A percentile compares a stretch with the other conserved stretches of the same genome.
Conservation (phyloP, 2,329 filamentous ascomycete genomes). For the Fusarium decemcellulare region DNA sequence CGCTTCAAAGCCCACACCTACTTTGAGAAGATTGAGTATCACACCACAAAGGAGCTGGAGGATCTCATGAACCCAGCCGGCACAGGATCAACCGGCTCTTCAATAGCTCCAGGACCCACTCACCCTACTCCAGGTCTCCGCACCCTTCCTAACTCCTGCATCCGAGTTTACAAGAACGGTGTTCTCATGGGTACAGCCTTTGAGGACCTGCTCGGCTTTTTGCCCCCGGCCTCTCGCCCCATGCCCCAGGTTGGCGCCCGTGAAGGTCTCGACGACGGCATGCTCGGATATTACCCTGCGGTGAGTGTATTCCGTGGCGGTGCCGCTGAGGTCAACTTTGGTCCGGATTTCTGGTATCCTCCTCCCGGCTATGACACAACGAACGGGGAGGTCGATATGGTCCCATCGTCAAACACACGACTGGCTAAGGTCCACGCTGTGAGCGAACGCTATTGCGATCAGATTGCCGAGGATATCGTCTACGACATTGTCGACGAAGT, state of each 20-base stretch:
- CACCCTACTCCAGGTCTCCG: slow-evolving; percentile 83
- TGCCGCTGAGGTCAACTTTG: slow-evolving; percentile 93
- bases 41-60: slow-evolving; percentile 89
- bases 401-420: slow-evolving; percentile 39
- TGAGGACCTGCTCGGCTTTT: slow-evolving; percentile 88
- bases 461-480: slow-evolving; percentile 93
- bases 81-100: slow-evolving; percentile 59
- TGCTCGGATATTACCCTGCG: slow-evolving; percentile 95
- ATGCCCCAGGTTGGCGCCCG: slow-evolving; percentile 80
- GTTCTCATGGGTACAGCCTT: slow-evolving; percentile 89
- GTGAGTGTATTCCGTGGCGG: slow-evolving; percentile 94
- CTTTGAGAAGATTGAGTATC: slow-evolving; percentile 94
- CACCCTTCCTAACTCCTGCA: slow-evolving; percentile 87
- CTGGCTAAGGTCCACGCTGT: slow-evolving; percentile 69
- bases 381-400: slow-evolving; percentile 64
- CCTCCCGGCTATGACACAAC: slow-evolving; percentile 71
- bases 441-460: slow-evolving; percentile 87
- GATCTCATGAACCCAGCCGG: slow-evolving; percentile 82
- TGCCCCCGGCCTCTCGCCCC: slow-evolving; percentile 88
- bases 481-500: slow-evolving; percentile 97
- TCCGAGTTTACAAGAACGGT: slow-evolving; percentile 95
- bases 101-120: slow-evolving; percentile 77
- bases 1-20: slow-evolving; percentile 94
- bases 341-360: slow-evolving; percentile 92
- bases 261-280: slow-evolving; percentile 92